Conservation (phyloP, 768 basidiomycete genomes). For the Lentinus tigrinus region DNA sequence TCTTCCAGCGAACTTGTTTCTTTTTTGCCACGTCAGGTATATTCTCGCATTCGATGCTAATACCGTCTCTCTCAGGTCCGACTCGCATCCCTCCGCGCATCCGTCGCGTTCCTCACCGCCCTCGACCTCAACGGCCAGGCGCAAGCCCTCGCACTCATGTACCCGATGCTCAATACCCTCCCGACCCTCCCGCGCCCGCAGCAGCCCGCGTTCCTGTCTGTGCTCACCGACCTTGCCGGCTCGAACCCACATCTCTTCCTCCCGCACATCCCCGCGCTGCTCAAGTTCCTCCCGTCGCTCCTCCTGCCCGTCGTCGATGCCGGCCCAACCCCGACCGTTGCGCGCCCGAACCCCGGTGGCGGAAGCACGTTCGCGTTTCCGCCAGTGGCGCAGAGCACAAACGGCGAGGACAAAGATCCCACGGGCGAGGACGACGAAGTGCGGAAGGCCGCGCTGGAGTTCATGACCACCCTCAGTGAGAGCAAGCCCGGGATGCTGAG, state of each 20-base stretch:
- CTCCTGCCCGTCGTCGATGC: slow-evolving; percentile 64
- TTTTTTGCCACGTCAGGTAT: neutral
- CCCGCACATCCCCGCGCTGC: slow-evolving; percentile 64
- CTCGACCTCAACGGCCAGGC: slow-evolving; percentile 61
- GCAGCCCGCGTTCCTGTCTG: slow-evolving; percentile 63
- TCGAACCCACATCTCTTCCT: slow-evolving; percentile 71
- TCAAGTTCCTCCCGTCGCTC: slow-evolving; percentile 68
- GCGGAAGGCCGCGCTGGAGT: slow-evolving; percentile 73
- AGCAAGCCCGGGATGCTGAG: slow-evolving; percentile 68
- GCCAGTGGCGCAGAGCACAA: slow-evolving; percentile 24
- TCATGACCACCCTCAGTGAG: slow-evolving; percentile 82
- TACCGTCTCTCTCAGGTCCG: slow-evolving; percentile 49
- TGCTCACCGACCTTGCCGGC: slow-evolving; percentile 68
- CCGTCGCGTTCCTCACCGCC: slow-evolving; percentile 65
- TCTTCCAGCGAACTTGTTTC: too few relatives aligned
- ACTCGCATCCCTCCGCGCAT: slow-evolving; percentile 67
- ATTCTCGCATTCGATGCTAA: neutral
- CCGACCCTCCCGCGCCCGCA: slow-evolving; percentile 53
- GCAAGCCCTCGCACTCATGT: slow-evolving; percentile 59
- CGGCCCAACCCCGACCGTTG: slow-evolving; percentile 52
- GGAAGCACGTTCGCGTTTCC: slow-evolving; percentile 41
- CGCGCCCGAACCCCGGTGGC: slow-evolving; percentile 40
- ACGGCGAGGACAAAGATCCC: slow-evolving; percentile 40
- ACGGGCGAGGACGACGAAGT: slow-evolving; percentile 70
- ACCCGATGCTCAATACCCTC: slow-evolving; percentile 74